Conservation (phyloP, 345 rosid genomes). For the Litchi chinensis region DNA sequence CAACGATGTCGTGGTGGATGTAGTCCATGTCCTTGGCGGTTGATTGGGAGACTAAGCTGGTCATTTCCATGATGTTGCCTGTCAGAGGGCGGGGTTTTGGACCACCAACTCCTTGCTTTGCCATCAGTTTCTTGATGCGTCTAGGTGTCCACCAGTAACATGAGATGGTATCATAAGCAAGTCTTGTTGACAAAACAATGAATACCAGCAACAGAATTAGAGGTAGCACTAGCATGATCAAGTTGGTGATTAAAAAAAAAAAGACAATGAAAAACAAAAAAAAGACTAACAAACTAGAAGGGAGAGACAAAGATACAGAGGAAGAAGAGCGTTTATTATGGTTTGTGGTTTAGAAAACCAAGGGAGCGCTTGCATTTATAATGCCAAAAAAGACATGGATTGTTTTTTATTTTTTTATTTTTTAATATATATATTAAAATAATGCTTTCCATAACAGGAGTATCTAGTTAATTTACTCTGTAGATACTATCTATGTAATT, state of each 20-base stretch:
- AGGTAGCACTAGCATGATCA: conserved; percentile 24
- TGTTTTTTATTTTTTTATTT: too few species aligned
- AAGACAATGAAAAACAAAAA: too few species aligned
- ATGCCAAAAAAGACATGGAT: too few species aligned
- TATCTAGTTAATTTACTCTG: too few species aligned
- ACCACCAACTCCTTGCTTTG: conserved; percentile 86
- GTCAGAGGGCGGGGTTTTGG: conserved; percentile 71
- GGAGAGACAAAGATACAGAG: too few species aligned
- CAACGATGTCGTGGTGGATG: conserved; percentile 70
- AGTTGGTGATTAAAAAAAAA: not conserved
- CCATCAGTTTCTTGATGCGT: conserved; percentile 76
- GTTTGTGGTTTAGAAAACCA: too few species aligned
- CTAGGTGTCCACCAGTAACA: conserved; percentile 73
- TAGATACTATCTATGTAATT: too few species aligned
- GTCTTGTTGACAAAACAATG: conserved; percentile 34
- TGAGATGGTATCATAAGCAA: conserved; percentile 54
- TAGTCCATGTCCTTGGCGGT: conserved; percentile 59
- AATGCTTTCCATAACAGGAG: too few species aligned
- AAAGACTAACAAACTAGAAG: too few species aligned
- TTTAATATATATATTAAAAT: too few species aligned
- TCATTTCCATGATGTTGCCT: conserved; percentile 79
- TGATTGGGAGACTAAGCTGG: conserved; percentile 60
- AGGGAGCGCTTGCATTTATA: too few species aligned
- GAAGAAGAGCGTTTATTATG: too few species aligned
- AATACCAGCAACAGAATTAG: conserved; percentile 29